Evolutionary conservation across 352 stramenopile genomes (phyloP), one percentile per base, ranked within the genome.

Genomic region (Blastocystis sp.): DNA sequence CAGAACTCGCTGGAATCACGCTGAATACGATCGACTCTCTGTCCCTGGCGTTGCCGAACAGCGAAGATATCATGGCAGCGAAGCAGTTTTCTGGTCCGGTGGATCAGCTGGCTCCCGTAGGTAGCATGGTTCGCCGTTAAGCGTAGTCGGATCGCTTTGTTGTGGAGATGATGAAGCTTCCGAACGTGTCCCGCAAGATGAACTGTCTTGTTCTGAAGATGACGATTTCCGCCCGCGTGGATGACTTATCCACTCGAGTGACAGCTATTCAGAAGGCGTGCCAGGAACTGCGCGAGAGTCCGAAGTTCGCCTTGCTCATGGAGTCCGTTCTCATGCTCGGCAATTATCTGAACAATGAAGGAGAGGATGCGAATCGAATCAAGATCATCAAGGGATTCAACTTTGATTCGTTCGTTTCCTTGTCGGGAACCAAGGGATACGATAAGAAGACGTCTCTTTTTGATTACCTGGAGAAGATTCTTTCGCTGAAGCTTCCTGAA

Each of bases 371-470:
- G 18, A 64, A 40, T 63, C 69, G 69, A 8, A 61, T 81, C 21
- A 42, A 46, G 48, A 64, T 81, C 16, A 32, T 64, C 29, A 48
- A 81, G 11, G 69, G 40, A 16, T 34, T 81, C 27, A 4, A 32
- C 0, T 57, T 81, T 8, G 69, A 81, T 9, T 81, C 69, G 32
- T 48, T 81, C 14, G 29, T 18, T 34, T 48, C n/a, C 53, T 32
- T 81, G 7, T 49, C 48, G 27, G 56, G 38, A n/a, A 81, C 69
- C 4, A 81, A 81, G 51, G 69, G 69, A 46, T 81, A 63, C 36
- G 69, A 81, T 40, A 81, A 81, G 69, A 81, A 81, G 27, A 81
- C 69, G 14, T 81, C 69, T 4, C 27, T 81, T 4, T 29, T 81
- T 11, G 38, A n/a, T 11, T 81, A 65, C 27, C 29, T 81, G 32